Evolutionary conservation across 257 asterid genomes (phyloP), one percentile per base, ranked within the genome.

Genomic region (Avicennia marina): DNA sequence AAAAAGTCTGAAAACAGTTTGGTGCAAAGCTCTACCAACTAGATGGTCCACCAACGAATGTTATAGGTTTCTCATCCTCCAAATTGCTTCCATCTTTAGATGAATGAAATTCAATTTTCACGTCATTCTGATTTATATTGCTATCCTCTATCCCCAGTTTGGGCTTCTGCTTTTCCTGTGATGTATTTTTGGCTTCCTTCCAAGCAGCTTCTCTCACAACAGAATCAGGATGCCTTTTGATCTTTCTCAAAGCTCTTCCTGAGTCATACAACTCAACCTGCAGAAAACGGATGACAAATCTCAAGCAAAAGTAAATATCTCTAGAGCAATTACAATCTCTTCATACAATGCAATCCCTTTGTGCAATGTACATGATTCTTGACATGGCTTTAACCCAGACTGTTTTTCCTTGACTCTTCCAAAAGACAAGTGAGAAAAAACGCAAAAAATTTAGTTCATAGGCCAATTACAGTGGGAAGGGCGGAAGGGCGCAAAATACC

Each of bases 191-290:
- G 25, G 66, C 62, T 64, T 42, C 79, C 69, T 60, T 64, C 41
- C 55, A 53, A 52, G 40, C 65, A 52, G 74, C 68, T 64, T 56
- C 55, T 33, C 56, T 55, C 59, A 75, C 82, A 62, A 70, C 73
- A 49, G 82, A 44, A 59, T 75, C 74, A 57, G 80, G 78, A 72
- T 82, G 90, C 49, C 94, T 74, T 67, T 84, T 93, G 60, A 89
- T 77, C 86, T 89, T 93, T 52, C 66, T 82, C 71, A 81, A 73
- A 44, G 82, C 86, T 74, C 95, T 89, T 75, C 62, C 77, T 22
- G 84, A 77, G 65, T 72, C 75, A 65, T 84, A 82, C 44, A 63
- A 59, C 52, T 84, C 95, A 61, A 89, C 97, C 98, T 86, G 82
- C 70, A 75, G 45, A 60, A 40, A 21, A 53, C 24, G 16, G 20